A percentile compares a stretch with the other conserved stretches of the same genome.
Evolutionary conservation across 495 filamentous ascomycete genomes (phyloP).

Genomic region (Aspergillus avenaceus): DNA sequence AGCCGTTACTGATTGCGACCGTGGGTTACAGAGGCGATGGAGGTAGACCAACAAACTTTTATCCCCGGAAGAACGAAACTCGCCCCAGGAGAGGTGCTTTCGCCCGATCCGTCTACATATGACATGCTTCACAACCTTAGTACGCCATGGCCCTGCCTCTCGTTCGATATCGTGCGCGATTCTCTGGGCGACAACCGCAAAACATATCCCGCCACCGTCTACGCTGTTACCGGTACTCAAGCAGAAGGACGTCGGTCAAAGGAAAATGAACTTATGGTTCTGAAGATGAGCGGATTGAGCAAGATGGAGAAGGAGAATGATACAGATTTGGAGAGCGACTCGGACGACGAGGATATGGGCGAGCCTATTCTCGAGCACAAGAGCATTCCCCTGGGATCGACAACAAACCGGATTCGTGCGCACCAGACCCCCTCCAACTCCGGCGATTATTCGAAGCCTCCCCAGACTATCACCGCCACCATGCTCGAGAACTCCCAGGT

Average conservation of each 20-base stretch:
- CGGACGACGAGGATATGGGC: slow-evolving; percentile 70
- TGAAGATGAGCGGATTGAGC: slow-evolving; percentile 89
- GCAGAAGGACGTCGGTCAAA: slow-evolving; percentile 67
- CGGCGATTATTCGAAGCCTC: slow-evolving; percentile 59
- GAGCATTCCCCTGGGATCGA: slow-evolving; percentile 76
- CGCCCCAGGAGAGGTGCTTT: slow-evolving; percentile 80
- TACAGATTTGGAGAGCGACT: slow-evolving; percentile 69
- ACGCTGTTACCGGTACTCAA: slow-evolving; percentile 91
- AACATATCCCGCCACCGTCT: slow-evolving; percentile 87
- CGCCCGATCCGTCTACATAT: slow-evolving; percentile 87
- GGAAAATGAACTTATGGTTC: slow-evolving; percentile 90
- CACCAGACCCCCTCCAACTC: slow-evolving; percentile 67
- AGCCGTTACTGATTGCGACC: neutral
- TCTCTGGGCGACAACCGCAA: slow-evolving; percentile 84
- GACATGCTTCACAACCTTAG: slow-evolving; percentile 92
- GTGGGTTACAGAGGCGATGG: slow-evolving; percentile 64
- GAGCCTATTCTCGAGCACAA: slow-evolving; percentile 94
- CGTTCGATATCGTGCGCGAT: slow-evolving; percentile 89
- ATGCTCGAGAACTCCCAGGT: slow-evolving; percentile 87
- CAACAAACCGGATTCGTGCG: slow-evolving; percentile 86
- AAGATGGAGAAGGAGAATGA: slow-evolving; percentile 75
- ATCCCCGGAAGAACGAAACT: slow-evolving; percentile 88
- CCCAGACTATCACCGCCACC: slow-evolving; percentile 78
- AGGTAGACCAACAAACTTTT: slow-evolving; percentile 86
- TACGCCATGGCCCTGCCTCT: slow-evolving; percentile 93